Conservation (phyloP, 1,284 basidiomycete species). For the Cryptococcus jaspeensis region DNA sequence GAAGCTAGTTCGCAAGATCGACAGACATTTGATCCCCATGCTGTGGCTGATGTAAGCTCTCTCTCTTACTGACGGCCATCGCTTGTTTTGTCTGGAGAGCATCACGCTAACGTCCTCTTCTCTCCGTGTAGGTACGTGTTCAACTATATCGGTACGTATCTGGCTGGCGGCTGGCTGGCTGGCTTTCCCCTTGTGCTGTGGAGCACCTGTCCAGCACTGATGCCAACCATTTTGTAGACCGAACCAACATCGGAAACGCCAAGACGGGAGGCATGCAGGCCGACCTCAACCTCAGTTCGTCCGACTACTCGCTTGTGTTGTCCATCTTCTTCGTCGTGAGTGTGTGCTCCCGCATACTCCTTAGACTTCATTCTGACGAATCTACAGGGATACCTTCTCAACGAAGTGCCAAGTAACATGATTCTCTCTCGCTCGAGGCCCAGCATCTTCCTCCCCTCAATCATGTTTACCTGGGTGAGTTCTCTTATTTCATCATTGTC, state of each 20-base stretch:
- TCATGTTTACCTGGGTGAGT: constrained; percentile 39
- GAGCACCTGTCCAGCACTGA: too few species aligned
- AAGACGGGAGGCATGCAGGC: constrained; percentile 50
- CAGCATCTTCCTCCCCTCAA: constrained; percentile 41
- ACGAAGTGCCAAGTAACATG: constrained; percentile 51
- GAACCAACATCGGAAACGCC: constrained; percentile 52
- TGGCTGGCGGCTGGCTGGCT: too few species aligned
- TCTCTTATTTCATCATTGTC: too few species aligned
- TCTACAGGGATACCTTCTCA: constrained; percentile 46
- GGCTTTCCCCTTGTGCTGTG: neutral
- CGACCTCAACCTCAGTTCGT: constrained; percentile 41
- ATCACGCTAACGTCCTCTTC: too few species aligned
- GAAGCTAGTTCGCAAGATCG: constrained; percentile 49
- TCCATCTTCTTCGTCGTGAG: constrained; percentile 49
- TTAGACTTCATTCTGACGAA: neutral
- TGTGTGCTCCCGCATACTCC: neutral
- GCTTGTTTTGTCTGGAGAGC: too few species aligned
- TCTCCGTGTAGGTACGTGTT: constrained; percentile 20
- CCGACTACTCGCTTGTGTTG: constrained; percentile 45
- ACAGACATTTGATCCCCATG: constrained; percentile 43
- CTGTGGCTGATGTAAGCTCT: constrained; percentile 42
- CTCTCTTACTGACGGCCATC: too few species aligned
- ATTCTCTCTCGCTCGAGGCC: constrained; percentile 46
- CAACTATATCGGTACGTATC: constrained; percentile 14
- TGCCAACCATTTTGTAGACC: constrained; percentile 28